These are phyloP conservation scores for Kwoniella shandongensis DNA, from an alignment of 768 basidiomycete genomes.

Conservation along the genomic window DNA sequence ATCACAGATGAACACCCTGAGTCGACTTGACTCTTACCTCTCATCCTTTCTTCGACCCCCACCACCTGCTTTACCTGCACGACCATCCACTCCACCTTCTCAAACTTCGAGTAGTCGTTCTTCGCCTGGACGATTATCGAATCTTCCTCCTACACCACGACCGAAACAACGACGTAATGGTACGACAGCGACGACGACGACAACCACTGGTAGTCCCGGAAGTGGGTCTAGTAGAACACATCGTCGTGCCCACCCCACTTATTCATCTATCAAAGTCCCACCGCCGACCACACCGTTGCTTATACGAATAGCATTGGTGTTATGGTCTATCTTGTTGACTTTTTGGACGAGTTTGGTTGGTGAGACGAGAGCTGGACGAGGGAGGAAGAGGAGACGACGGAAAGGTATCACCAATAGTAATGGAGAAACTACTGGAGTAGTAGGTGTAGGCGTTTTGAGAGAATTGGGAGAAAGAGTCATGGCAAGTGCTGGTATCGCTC, in stretches of 20 bases:
- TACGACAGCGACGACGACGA: not conserved
- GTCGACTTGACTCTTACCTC: conserved; percentile 33
- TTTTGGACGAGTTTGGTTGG: conserved; percentile 47
- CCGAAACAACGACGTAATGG: not conserved
- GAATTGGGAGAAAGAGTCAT: conserved; percentile 22
- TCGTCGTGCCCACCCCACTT: conserved; percentile 20
- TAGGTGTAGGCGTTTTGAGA: conserved; percentile 12
- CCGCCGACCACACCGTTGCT: conserved; percentile 41
- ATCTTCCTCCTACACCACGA: conserved; percentile 16
- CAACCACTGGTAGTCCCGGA: not conserved
- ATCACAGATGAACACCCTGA: conserved; percentile 38
- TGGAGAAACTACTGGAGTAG: not conserved
- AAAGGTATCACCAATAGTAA: not conserved
- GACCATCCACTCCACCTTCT: not conserved
- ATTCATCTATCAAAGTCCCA: conserved; percentile 39
- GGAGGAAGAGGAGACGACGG: conserved; percentile 16
- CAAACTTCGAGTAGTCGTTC: not conserved
- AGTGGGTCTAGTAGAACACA: not conserved
- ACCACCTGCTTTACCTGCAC: conserved; percentile 10
- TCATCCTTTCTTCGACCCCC: conserved; percentile 11
- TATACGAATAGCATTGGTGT: conserved; percentile 33
- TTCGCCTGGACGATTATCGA: conserved; percentile 18
- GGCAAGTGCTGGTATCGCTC: conserved; percentile 13
- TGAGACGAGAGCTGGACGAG: conserved; percentile 40
- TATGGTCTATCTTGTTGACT: conserved; percentile 45